phyloP scores from a whole-genome alignment of 371 early-diverging fungal species.

The Mucor irregularis region DNA sequence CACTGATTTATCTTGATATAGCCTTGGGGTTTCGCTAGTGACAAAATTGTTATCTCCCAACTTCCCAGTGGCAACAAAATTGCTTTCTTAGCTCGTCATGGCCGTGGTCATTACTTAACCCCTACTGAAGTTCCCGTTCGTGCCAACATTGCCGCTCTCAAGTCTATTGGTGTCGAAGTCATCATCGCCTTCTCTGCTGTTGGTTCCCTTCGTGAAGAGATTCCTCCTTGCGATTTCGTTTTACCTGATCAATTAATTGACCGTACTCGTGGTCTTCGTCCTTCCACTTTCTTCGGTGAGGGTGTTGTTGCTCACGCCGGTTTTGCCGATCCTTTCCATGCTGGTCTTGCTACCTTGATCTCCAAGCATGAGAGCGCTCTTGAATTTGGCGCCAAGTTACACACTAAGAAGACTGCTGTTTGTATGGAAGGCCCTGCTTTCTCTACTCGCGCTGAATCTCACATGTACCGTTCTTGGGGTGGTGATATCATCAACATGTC shows the following conservation, averaged over 20 bases:
- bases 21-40: conserved; percentile 94
- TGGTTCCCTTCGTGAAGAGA: conserved; percentile 91
- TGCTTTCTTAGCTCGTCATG: conserved; percentile 97
- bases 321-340: conserved; percentile 96
- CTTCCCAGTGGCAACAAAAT: conserved; percentile 78
- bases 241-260: conserved; percentile 94
- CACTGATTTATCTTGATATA: conserved; percentile 11
- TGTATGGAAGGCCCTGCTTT: conserved; percentile 98
- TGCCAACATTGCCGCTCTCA: conserved; percentile 98
- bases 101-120: conserved; percentile 81
- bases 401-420: conserved; percentile 82
- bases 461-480: conserved; percentile 93
- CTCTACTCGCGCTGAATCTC: conserved; percentile 95
- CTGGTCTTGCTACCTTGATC: conserved; percentile 73
- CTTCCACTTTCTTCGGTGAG: conserved; percentile 88
- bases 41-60: conserved; percentile 71
- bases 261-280: conserved; percentile 91
- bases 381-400: conserved; percentile 58
- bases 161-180: conserved; percentile 87
- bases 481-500: conserved; percentile 97
- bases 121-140: conserved; percentile 93
- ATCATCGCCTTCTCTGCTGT: conserved; percentile 96
- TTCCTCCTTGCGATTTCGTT: conserved; percentile 93
- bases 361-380: conserved; percentile 51
- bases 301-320: conserved; percentile 89